These are phyloP conservation scores for Cubamyces sp. DNA, from an alignment of 768 basidiomycete genomes.

Conservation along the genomic window DNA sequence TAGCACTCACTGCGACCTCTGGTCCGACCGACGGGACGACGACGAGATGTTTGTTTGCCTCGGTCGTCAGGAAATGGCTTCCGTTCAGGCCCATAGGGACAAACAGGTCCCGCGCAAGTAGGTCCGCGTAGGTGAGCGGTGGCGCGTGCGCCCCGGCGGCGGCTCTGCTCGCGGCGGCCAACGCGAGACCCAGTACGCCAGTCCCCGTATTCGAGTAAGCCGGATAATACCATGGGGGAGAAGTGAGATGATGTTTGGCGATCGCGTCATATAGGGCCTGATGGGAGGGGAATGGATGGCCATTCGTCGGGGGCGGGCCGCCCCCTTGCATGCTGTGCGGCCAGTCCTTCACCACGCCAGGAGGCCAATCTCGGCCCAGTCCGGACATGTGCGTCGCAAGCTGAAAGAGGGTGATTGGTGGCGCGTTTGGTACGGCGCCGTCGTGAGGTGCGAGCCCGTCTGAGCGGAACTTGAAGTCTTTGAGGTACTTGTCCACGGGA, in stretches of 20 bases:
- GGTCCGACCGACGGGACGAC: slow-evolving; percentile 45
- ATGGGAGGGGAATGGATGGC: slow-evolving; percentile 37
- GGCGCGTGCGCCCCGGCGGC: slow-evolving; percentile 5
- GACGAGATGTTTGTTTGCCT: slow-evolving; percentile 40
- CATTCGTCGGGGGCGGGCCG: slow-evolving; percentile 37
- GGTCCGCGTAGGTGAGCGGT: slow-evolving; percentile 38
- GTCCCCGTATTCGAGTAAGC: slow-evolving; percentile 47
- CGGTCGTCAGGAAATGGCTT: slow-evolving; percentile 47
- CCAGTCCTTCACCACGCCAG: slow-evolving; percentile 43
- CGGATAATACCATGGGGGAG: slow-evolving; percentile 48
- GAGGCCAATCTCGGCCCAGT: slow-evolving; percentile 42
- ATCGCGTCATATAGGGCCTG: slow-evolving; percentile 42
- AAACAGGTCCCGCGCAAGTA: slow-evolving; percentile 56
- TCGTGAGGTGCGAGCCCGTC: slow-evolving; percentile 26
- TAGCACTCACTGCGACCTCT: slow-evolving; percentile 40
- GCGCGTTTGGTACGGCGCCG: background rate
- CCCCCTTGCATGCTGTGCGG: slow-evolving; percentile 38
- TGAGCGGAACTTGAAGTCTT: slow-evolving; percentile 39
- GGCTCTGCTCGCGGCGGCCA: slow-evolving; percentile 38
- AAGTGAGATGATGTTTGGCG: slow-evolving; percentile 42
- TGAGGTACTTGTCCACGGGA: slow-evolving; percentile 49
- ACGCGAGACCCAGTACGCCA: slow-evolving; percentile 39
- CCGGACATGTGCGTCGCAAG: slow-evolving; percentile 39
- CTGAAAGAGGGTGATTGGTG: slow-evolving; percentile 34
- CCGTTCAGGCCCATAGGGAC: slow-evolving; percentile 48